Conservation (phyloP, 805 yeast species). For the Lachancea dasiensis region DNA sequence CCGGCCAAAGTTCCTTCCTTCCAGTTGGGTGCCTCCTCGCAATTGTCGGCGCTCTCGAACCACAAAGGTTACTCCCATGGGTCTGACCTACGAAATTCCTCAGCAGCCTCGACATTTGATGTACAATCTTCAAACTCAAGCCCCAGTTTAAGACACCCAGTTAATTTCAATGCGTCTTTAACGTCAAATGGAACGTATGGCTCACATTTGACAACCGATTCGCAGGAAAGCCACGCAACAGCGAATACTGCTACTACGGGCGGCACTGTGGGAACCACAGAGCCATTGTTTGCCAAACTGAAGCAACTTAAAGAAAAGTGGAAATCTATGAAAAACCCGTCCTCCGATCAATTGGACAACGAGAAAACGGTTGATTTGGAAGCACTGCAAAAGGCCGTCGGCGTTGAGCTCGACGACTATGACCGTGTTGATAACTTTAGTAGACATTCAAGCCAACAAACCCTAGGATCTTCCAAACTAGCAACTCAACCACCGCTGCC, state of each 20-base stretch:
- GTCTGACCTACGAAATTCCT: constrained; percentile 16
- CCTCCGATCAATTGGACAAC: constrained; percentile 11
- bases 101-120: not conserved
- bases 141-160: not conserved
- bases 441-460: not conserved
- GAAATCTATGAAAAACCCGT: constrained; percentile 31
- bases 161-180: constrained; percentile 21
- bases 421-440: not conserved
- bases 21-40: constrained; percentile 1
- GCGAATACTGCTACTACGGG: constrained; percentile 13
- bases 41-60: not conserved
- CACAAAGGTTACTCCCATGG: constrained; percentile 22
- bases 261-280: constrained; percentile 21
- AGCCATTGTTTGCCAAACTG: constrained; percentile 32
- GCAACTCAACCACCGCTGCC: constrained; percentile 23
- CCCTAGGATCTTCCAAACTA: constrained; percentile 7
- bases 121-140: not conserved
- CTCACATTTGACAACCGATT: constrained; percentile 20
- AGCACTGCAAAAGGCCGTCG: constrained; percentile 34
- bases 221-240: constrained; percentile 9
- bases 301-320: constrained; percentile 31
- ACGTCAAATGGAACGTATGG: constrained; percentile 20
- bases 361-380: constrained; percentile 28
- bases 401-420: constrained; percentile 17
- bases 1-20: constrained; percentile 20